phyloP scores from a whole-genome alignment of 352 stramenopile species.

The Phytopythium oedochilum region DNA sequence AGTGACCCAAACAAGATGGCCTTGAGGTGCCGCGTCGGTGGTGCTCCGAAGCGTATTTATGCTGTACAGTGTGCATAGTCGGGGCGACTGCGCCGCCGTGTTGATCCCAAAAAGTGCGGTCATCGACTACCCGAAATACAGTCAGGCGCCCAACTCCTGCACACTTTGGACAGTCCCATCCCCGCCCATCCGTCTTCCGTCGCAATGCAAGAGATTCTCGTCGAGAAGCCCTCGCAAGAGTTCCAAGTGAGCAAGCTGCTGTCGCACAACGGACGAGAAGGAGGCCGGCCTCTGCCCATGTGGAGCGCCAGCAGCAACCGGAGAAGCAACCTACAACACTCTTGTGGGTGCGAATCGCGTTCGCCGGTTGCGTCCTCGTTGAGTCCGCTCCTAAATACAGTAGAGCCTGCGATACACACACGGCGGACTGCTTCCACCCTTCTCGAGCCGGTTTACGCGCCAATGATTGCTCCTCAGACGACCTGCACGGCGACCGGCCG shows the following conservation, averaged over 20 bases:
- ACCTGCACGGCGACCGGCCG: no score
- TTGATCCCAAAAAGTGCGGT: conserved; percentile 6
- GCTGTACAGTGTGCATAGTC: neutral
- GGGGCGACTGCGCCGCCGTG: neutral
- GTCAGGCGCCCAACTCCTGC: neutral
- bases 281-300: neutral
- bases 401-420: neutral
- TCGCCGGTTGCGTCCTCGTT: neutral
- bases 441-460: neutral
- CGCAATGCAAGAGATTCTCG: neutral
- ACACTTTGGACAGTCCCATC: conserved; percentile 1
- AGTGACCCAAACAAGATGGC: no score
- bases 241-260: conserved; percentile 2
- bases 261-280: neutral
- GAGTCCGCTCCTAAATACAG: no score
- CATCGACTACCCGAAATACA: conserved; percentile 11
- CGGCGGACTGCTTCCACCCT: neutral
- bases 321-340: neutral
- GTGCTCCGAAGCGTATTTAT: conserved; percentile 5
- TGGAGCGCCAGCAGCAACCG: neutral
- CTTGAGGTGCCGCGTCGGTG: no score
- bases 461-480: conserved; percentile 2
- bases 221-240: neutral
- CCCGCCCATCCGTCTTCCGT: neutral
- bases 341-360: neutral